Conservation (phyloP, 2,329 filamentous ascomycete species). For the Pseudogymnoascus sp. region DNA sequence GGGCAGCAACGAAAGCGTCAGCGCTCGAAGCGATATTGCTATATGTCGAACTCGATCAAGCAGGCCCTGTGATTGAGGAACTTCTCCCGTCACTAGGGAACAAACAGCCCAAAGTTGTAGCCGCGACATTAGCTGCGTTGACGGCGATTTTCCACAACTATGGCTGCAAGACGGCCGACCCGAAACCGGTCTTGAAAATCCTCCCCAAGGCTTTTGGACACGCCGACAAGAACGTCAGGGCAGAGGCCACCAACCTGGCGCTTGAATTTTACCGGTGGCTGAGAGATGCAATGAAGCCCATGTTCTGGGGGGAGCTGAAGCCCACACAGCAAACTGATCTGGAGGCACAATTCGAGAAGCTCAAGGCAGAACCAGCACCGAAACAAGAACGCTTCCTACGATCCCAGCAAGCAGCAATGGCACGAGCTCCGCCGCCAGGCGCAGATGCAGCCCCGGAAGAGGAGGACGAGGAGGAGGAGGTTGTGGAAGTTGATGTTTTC, state of each 20-base stretch:
- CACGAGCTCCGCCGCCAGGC: slow-evolving; percentile 53
- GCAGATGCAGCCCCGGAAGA: slow-evolving; percentile 50
- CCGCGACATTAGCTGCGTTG: slow-evolving; percentile 64
- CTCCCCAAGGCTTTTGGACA: slow-evolving; percentile 90
- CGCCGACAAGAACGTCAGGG: slow-evolving; percentile 95
- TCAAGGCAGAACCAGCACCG: slow-evolving; percentile 77
- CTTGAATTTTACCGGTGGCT: slow-evolving; percentile 97
- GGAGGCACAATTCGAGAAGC: slow-evolving; percentile 86
- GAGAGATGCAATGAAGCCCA: slow-evolving; percentile 93
- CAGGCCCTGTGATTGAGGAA: slow-evolving; percentile 82
- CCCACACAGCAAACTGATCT: slow-evolving; percentile 90
- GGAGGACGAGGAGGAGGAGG: slow-evolving; percentile 51
- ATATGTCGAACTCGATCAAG: slow-evolving; percentile 80
- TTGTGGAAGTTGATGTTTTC: slow-evolving; percentile 67
- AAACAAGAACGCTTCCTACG: slow-evolving; percentile 86
- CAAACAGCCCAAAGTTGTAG: slow-evolving; percentile 86
- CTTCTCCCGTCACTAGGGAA: slow-evolving; percentile 73
- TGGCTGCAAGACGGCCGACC: slow-evolving; percentile 87
- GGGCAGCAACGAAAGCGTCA: slow-evolving; percentile 80
- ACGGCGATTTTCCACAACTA: slow-evolving; percentile 86
- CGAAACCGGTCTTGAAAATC: slow-evolving; percentile 80
- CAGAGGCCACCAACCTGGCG: slow-evolving; percentile 82
- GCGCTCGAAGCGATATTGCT: slow-evolving; percentile 79
- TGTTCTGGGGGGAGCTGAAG: slow-evolving; percentile 95
- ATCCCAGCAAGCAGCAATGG: slow-evolving; percentile 79